A percentile compares a stretch with the other conserved stretches of the same genome.
phyloP scores from a whole-genome alignment of 306 rosid genomes.

The Cotoneaster glaucophyllus region DNA sequence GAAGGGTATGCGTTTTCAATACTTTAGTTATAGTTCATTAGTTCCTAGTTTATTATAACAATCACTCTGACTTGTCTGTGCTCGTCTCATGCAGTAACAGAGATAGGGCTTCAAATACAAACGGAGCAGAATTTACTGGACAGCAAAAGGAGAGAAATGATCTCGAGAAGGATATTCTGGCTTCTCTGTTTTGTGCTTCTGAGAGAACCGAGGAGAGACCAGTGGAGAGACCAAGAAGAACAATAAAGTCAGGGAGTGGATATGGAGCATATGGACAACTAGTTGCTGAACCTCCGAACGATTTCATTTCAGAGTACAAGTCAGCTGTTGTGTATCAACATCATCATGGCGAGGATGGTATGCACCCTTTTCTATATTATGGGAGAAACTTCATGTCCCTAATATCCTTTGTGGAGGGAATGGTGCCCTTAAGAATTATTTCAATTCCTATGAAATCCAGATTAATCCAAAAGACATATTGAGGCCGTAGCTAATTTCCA shows the following conservation, averaged over 20 bases:
- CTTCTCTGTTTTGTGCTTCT: constrained; percentile 43
- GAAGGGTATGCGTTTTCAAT: constrained; percentile 37
- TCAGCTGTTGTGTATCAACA: constrained; percentile 24
- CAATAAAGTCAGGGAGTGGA: constrained; percentile 24
- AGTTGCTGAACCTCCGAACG: constrained; percentile 48
- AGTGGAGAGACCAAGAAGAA: constrained; percentile 35
- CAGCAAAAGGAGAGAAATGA: constrained; percentile 31
- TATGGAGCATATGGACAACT: constrained; percentile 29
- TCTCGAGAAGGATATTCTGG: constrained; percentile 55
- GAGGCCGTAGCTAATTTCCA: background rate
- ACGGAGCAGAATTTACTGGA: constrained; percentile 22
- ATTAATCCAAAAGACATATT: background rate
- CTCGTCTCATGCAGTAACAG: constrained; percentile 25
- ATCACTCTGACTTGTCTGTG: constrained; percentile 20
- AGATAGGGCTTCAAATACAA: constrained; percentile 20
- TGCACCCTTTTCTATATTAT: constrained; percentile 3
- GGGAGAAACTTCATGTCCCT: constrained; percentile 7
- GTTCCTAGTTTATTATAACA: background rate
- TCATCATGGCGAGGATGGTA: constrained; percentile 42
- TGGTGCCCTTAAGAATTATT: background rate
- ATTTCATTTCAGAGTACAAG: constrained; percentile 26
- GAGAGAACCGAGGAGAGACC: constrained; percentile 28
- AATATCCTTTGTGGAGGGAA: background rate
- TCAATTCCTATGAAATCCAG: background rate
- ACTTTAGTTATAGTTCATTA: background rate